These are phyloP conservation scores for Lipomyces mesembrius DNA, from an alignment of 805 yeast species.

Conservation along the genomic window DNA sequence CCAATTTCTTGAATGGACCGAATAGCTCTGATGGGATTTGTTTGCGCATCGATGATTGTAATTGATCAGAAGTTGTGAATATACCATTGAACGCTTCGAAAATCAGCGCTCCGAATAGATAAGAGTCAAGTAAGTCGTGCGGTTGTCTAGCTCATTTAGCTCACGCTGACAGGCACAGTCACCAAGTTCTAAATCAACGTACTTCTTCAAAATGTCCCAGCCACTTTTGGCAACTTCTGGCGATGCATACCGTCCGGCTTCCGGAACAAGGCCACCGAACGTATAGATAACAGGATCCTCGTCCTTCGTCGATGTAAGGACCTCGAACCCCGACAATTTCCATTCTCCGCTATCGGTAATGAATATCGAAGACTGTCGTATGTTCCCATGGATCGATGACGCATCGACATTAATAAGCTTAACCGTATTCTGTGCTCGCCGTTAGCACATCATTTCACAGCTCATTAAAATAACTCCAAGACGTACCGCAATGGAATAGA, in stretches of 20 bases:
- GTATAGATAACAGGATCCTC: slow-evolving; percentile 48
- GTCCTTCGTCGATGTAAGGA: slow-evolving; percentile 57
- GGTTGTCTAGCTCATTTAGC: slow-evolving; percentile 41
- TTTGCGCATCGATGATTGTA: slow-evolving; percentile 36
- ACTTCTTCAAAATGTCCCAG: slow-evolving; percentile 44
- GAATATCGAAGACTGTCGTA: slow-evolving; percentile 62
- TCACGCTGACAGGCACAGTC: not conserved
- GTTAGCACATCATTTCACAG: not conserved
- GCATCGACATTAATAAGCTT: slow-evolving; percentile 61
- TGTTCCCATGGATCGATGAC: slow-evolving; percentile 65
- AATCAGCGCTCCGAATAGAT: slow-evolving; percentile 62
- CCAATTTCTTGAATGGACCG: slow-evolving; percentile 50
- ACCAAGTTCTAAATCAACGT: not conserved
- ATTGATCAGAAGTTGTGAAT: slow-evolving; percentile 28
- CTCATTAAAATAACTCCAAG: not conserved
- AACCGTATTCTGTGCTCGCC: slow-evolving; percentile 49
- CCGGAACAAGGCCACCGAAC: slow-evolving; percentile 46
- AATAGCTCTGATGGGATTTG: slow-evolving; percentile 50
- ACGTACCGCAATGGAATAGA: slow-evolving; percentile 54
- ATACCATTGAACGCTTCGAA: slow-evolving; percentile 51
- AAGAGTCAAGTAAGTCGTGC: slow-evolving; percentile 58
- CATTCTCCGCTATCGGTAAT: slow-evolving; percentile 77
- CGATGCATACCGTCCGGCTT: slow-evolving; percentile 51
- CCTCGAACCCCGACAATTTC: slow-evolving; percentile 82
- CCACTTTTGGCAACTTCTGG: slow-evolving; percentile 59